These are phyloP conservation scores for Orbilia quercus DNA, from an alignment of 2,329 filamentous ascomycete species.

Conservation along the genomic window DNA sequence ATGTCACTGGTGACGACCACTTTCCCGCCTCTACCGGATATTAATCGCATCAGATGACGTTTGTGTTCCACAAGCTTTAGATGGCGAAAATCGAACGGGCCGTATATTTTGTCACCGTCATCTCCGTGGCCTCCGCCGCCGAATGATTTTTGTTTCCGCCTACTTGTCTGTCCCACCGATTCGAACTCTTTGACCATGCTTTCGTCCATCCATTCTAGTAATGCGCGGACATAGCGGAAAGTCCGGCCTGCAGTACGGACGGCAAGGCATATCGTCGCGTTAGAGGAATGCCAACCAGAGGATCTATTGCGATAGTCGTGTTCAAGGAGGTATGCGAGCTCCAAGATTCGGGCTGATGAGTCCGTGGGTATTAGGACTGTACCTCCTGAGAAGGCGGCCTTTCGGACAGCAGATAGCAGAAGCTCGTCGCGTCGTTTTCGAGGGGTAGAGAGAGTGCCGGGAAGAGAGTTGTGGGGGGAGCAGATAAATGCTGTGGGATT, in stretches of 20 bases:
- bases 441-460: constrained; percentile 75
- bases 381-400: constrained; percentile 80
- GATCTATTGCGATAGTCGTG: constrained; percentile 82
- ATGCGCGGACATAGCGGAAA: constrained; percentile 86
- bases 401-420: constrained; percentile 81
- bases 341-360: constrained; percentile 91
- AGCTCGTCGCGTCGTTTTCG: constrained; percentile 85
- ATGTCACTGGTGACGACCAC: constrained; percentile 93
- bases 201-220: constrained; percentile 99
- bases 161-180: constrained; percentile 70
- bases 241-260: constrained; percentile 88
- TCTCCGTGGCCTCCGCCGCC: constrained; percentile 62
- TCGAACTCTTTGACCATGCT: constrained; percentile 93
- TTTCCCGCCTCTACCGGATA: constrained; percentile 69
- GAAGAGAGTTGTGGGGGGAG: constrained; percentile 82
- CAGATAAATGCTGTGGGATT: constrained; percentile 95
- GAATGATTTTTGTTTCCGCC: constrained; percentile 62
- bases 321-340: constrained; percentile 90
- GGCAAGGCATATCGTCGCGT: constrained; percentile 68
- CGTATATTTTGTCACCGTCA: constrained; percentile 65
- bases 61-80: constrained; percentile 84
- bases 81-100: constrained; percentile 90
- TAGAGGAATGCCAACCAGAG: constrained; percentile 59
- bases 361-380: constrained; percentile 94
- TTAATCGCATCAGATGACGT: constrained; percentile 79